Percentiles rank a stretch among this genome's conserved stretches.
phyloP scores from a whole-genome alignment of 306 rosid species.

The Medicago truncatula region MtrunA17r5.0-ANR NC_053042.1:53180501-53181000 shows the following conservation, averaged over 20 bases:
- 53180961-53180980: too few species aligned
- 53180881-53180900: constrained; percentile 16
- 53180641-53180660: not conserved
- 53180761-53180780: too few species aligned
- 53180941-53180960: not conserved
- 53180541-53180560: not conserved
- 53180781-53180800: not conserved
- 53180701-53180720: not conserved
- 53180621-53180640: not conserved
- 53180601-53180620: too few species aligned
- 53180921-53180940: not conserved
- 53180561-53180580: not conserved
- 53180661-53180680: not conserved
- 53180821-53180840: constrained; percentile 15
- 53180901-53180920: constrained; percentile 19
- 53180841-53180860: constrained; percentile 23
- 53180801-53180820: constrained; percentile 3
- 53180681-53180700: not conserved
- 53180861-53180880: constrained; percentile 30
- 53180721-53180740: not conserved
- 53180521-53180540: not conserved
- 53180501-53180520: not conserved
- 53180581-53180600: not conserved
- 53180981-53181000: too few species aligned
- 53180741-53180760: not conserved